Base-by-base conservation (phyloP, 225 moss, liverwort and hornwort species). In the Pseudisothecium myosuroides region DNA sequence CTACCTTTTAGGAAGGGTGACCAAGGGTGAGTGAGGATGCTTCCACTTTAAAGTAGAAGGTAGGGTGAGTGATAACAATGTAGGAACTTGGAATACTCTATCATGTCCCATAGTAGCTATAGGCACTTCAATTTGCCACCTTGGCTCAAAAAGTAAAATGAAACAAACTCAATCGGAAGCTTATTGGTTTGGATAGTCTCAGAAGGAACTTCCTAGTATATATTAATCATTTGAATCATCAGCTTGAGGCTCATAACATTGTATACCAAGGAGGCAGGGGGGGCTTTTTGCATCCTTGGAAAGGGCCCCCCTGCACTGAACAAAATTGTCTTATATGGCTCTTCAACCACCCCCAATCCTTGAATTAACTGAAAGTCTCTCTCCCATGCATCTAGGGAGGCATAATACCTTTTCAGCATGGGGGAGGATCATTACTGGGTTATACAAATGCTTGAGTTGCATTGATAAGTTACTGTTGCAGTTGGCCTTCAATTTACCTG, bases 131-230 rank as follows among this genome's bases (percentile, higher is more conserved):
- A 69, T 69, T 39, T 39, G 23, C 23, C 2, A 39, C 39, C 24
- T 69, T 69, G 24, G 3, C 7, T 69, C 24, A 69, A 39, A 69
- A 0, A 69, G 0, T 24, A 24, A 2, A 69, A 22, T 69, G 12
- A 13, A 23, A 14, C 0, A 4, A 0, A 39, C 8, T 26, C 14
- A 41, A 26, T 8, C 1, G 1, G 23, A 14, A 71, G 14, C 1
- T 71, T 41, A 39, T 10, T 7, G 2, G 24, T 68, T 68, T 3
- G 1, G 0, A 27, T 72, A 8, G 27, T 72, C 24, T 39, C 0
- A 14, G 0, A 71, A 71, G 5, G 26, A 71, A 24, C 15, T 8
- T 39, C 43, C 27, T 72, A 8, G 7, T 5, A 27, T 41, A 72
- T 16, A 15, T 5, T 27, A 27, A 72, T 43, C 16, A 72, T 43